These are phyloP conservation scores for Spathaspora gorwiae DNA, from an alignment of 805 yeast genomes.

Conservation along the genomic window DNA sequence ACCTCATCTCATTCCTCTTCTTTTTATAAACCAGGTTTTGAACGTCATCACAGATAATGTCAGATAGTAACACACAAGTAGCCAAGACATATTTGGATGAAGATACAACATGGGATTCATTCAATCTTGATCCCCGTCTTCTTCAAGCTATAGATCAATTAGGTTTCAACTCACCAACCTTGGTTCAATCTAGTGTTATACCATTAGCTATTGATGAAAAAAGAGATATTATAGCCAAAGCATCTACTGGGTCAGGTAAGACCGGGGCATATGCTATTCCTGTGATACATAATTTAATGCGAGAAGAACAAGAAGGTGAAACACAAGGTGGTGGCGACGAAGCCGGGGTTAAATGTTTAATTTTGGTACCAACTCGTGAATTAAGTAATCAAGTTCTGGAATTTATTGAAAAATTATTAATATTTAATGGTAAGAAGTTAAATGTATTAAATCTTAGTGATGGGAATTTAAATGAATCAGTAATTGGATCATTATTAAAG, in stretches of 20 bases:
- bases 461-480: constrained; percentile 62
- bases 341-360: constrained; percentile 49
- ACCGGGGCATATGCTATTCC: constrained; percentile 90
- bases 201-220: constrained; percentile 87
- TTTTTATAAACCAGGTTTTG: not conserved
- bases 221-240: constrained; percentile 89
- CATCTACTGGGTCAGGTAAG: constrained; percentile 94
- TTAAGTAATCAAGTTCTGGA: constrained; percentile 78
- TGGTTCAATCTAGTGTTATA: constrained; percentile 87
- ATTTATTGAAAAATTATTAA: constrained; percentile 62
- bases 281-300: constrained; percentile 70
- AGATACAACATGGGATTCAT: constrained; percentile 63
- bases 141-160: constrained; percentile 76
- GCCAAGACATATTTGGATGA: constrained; percentile 71
- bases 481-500: constrained; percentile 62
- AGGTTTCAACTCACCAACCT: constrained; percentile 83
- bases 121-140: constrained; percentile 78
- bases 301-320: constrained; percentile 17
- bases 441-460: constrained; percentile 58
- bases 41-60: constrained; percentile 1
- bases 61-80: constrained; percentile 36
- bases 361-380: constrained; percentile 92
- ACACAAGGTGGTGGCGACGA: not conserved
- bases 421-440: constrained; percentile 66
- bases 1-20: no score